Evolutionary conservation across 176 grass and related monocot genomes (phyloP).

Genomic region (Triticum turgidum): DNA sequence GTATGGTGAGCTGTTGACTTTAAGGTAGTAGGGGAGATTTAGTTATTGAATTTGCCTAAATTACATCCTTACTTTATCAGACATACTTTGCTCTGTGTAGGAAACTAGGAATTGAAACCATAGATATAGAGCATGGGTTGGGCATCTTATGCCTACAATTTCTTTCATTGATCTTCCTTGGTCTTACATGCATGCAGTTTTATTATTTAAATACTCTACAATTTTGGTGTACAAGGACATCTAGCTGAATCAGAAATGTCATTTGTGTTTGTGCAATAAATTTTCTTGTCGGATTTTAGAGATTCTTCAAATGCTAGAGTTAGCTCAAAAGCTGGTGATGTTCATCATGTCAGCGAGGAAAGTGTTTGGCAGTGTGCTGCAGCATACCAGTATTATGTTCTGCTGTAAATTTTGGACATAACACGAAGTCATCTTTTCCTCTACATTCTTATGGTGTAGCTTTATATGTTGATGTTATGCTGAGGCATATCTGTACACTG

Average conservation of each 20-base stretch:
- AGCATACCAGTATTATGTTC: neutral
- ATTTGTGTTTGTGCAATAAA: neutral
- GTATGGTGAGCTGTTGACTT: neutral
- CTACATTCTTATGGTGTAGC: neutral
- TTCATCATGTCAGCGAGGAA: neutral
- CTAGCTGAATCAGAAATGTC: neutral
- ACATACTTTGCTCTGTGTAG: neutral
- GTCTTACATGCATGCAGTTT: neutral
- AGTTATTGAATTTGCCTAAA: neutral
- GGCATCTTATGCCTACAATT: neutral
- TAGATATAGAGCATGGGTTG: neutral
- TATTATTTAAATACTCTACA: neutral
- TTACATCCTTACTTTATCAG: neutral
- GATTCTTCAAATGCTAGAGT: neutral
- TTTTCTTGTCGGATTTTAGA: neutral
- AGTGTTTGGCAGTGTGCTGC: neutral
- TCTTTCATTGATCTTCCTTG: neutral
- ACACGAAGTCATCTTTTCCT: neutral
- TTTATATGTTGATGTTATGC: neutral
- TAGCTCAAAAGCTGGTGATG: neutral
- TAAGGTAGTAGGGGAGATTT: neutral
- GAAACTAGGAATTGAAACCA: neutral
- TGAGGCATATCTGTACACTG: neutral
- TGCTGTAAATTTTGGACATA: neutral
- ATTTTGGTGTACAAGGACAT: neutral